phyloP scores from a whole-genome alignment of 176 grass and related monocot species.

The Bothriochloa decipiens region DNA sequence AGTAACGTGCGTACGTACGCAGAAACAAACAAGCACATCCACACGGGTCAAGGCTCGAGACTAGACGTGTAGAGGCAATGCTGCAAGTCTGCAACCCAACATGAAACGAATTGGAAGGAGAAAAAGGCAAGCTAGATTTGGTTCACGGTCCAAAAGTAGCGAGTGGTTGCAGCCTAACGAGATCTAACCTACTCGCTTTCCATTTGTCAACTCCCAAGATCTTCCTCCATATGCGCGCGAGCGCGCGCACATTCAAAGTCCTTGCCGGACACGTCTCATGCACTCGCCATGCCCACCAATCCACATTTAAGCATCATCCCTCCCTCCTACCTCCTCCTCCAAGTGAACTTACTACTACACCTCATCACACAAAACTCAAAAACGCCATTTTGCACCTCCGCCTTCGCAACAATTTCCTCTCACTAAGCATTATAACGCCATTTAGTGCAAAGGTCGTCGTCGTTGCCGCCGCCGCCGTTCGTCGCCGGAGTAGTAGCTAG shows the following conservation, averaged over 20 bases:
- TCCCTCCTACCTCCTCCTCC: neutral
- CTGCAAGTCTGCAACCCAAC: no score
- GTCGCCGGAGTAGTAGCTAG: neutral
- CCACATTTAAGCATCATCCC: conserved; percentile 46
- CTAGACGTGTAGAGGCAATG: no score
- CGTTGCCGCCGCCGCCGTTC: no score
- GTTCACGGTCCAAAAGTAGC: conserved; percentile 30
- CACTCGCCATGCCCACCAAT: neutral
- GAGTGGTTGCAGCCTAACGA: conserved; percentile 52
- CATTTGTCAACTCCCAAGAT: conserved; percentile 42
- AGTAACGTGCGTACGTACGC: no score
- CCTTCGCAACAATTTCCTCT: no score
- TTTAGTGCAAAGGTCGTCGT: neutral
- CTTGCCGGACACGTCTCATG: conserved; percentile 47
- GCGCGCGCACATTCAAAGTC: conserved; percentile 36
- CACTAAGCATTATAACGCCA: no score
- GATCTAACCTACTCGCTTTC: conserved; percentile 44
- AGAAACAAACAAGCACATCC: no score
- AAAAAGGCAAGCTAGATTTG: conserved; percentile 34
- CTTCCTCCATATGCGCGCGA: neutral
- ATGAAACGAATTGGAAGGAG: neutral
- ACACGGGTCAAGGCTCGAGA: no score
- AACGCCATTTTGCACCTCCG: no score
- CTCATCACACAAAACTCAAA: neutral
- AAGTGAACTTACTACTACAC: conserved; percentile 1